Conservation (phyloP, 345 rosid genomes). For the Linum usitatissimum region DNA sequence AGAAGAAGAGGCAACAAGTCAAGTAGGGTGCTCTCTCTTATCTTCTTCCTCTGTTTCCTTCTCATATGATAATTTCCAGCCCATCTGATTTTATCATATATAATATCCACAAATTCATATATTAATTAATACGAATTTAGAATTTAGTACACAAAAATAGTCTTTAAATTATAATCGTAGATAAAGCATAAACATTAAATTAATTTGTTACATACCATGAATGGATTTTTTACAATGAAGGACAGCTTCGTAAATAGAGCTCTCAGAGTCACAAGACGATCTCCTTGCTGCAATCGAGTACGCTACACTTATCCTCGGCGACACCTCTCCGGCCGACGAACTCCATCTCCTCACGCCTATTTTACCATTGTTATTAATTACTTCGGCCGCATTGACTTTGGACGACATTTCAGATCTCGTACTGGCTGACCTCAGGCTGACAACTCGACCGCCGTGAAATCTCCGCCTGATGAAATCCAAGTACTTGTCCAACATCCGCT, state of each 20-base stretch:
- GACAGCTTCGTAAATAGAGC: constrained; percentile 88
- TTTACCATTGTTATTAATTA: constrained; percentile 19
- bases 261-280: constrained; percentile 69
- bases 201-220: constrained; percentile 23
- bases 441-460: constrained; percentile 13
- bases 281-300: constrained; percentile 46
- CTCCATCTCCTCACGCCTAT: constrained; percentile 31
- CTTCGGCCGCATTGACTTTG: constrained; percentile 11
- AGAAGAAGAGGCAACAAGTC: constrained; percentile 24
- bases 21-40: constrained; percentile 16
- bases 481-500: constrained; percentile 50
- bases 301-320: constrained; percentile 61
- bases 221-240: constrained; percentile 92
- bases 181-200: too few species aligned
- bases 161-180: too few species aligned
- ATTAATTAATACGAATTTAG: too few species aligned
- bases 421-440: constrained; percentile 29
- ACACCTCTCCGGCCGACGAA: constrained; percentile 41
- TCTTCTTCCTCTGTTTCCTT: not conserved
- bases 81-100: too few species aligned
- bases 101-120: not conserved
- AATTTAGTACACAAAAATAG: too few species aligned
- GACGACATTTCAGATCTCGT: constrained; percentile 15
- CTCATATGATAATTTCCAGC: not conserved
- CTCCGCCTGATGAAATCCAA: constrained; percentile 62